Evolutionary conservation across 371 early-diverging fungal species (phyloP), one percentile per base, ranked within the genome.

Genomic region (Circinella umbellata): DNA sequence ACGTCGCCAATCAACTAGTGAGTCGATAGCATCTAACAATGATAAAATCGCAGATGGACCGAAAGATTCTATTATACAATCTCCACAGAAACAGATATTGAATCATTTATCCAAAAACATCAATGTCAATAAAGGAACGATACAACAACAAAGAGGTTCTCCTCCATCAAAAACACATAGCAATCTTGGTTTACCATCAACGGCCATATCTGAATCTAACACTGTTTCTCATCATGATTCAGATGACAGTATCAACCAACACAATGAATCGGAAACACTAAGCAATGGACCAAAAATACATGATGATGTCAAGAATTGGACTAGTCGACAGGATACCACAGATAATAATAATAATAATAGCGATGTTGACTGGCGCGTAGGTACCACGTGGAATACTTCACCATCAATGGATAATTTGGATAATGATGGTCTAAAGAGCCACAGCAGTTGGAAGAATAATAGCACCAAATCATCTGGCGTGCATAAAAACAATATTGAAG

Each of bases 41-140:
- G 2, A 6, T 6, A 18, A 5, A 10, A 18, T 1, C 57, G 14
- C 5, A 20, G 27, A 1, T 1, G 3, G 11, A 42, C 3, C 6
- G 5, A 51, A n/a, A 51, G 51, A 51, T 5, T 13, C 8, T 17
- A 5, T 51, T 4, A n/a, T n/a, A 15, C 14, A 15, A 57, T 57
- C 57, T 17, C 57, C 57, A 0, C 37, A 34, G 27, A 4, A 27
- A 27, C 18, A 27, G 14, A 57, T 57, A 57, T 34, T 57, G 34
- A 57, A 57, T 57, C 57, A 57, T 57, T 57, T 57, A n/a, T 57
- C 7, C n/a, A 57, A 57, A 57, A 34, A 57, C 27, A 34, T 1
- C 3, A 51, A 51, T 42, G 11, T 1, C 42, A 42, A 27, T 27
- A 27, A 27, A 27, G 27, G 27, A 42, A 42, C 1, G 42, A 42